Base-by-base conservation (phyloP, 495 filamentous ascomycete genomes). In the Aspergillus saccharolyticus region DNA sequence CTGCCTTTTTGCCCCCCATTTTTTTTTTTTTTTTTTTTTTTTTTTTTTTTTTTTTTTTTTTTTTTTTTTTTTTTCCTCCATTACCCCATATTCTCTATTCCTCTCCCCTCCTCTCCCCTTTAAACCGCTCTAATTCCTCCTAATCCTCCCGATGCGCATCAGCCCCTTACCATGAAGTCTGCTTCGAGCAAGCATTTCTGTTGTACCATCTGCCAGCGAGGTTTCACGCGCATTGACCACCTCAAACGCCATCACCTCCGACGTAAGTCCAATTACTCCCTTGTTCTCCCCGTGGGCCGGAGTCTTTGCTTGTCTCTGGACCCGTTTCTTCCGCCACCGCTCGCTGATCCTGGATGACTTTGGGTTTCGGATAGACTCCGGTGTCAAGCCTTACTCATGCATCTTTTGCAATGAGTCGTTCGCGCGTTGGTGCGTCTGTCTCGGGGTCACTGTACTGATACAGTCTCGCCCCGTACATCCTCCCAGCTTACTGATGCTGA, bases 221-320 rank as follows among this genome's bases (percentile, higher is more conserved):
- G 68, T 51, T 78, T 78, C 64, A 77, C 75, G 22, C 74, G 75
- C 57, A 74, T 77, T 66, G 75, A 78, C 62, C 75, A 78, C 61
- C 65, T 78, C 39, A 78, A 78, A 58, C 64, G 75, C 54, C 75
- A 78, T 56, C 73, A 78, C 60, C 62, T 78, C 16, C 71, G 75
- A 24, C 75, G 75, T 78, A 72, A 52, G 74, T 69, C 47, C 49
- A 56, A 52, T 52, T 28, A 43, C 59, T 53, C 52, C 52, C 47
- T 19, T 64, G 46, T 53, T 50, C 52, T 22, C 25, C 50, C 14
- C 20, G 17, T 42, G 20, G 46, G 22, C 24, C 48, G 33, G 16
- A 44, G 18, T 43, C 51, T 42, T 18, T 48, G 25, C 22, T 20
- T 14, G 49, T 19, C 17, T n/a, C 50, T 55, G 25, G 42, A 19